These are phyloP conservation scores for Nothophaeocryptopus gaeumannii DNA, from an alignment of 2,329 filamentous ascomycete species.

Conservation along the genomic window DNA sequence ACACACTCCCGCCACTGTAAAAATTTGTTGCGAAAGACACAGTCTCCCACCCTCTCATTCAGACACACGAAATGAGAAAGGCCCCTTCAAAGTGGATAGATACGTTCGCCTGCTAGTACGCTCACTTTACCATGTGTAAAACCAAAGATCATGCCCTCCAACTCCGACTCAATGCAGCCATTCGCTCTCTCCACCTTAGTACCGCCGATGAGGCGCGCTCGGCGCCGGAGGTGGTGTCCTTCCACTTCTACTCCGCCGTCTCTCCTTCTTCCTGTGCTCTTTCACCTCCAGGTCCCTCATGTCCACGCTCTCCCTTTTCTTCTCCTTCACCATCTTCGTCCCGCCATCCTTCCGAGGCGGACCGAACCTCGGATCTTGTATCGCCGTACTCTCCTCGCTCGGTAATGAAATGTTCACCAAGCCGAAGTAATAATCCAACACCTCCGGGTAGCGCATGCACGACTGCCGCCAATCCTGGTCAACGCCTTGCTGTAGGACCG, in stretches of 20 bases:
- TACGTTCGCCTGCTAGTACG: too few species aligned
- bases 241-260: constrained; percentile 23
- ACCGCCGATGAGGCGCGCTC: background rate
- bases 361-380: constrained; percentile 37
- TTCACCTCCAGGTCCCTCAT: constrained; percentile 10
- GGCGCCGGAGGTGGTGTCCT: constrained; percentile 26
- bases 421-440: constrained; percentile 77
- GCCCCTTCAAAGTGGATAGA: too few species aligned
- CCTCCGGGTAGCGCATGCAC: constrained; percentile 73
- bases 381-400: constrained; percentile 46
- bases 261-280: constrained; percentile 24
- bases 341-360: constrained; percentile 23
- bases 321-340: constrained; percentile 33
- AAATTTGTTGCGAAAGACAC: too few species aligned
- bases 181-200: too few species aligned
- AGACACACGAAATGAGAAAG: too few species aligned
- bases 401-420: constrained; percentile 67
- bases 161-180: too few species aligned
- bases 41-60: too few species aligned
- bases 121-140: too few species aligned
- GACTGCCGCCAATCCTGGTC: constrained; percentile 76
- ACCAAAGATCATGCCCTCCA: too few species aligned
- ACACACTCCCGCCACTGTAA: too few species aligned
- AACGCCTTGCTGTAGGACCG: constrained; percentile 67
- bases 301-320: constrained; percentile 29